Percentiles rank a stretch among this genome's conserved stretches.
These are phyloP conservation scores for Hippophae rhamnoides DNA, from an alignment of 306 rosid species.

Conservation along the genomic window DNA sequence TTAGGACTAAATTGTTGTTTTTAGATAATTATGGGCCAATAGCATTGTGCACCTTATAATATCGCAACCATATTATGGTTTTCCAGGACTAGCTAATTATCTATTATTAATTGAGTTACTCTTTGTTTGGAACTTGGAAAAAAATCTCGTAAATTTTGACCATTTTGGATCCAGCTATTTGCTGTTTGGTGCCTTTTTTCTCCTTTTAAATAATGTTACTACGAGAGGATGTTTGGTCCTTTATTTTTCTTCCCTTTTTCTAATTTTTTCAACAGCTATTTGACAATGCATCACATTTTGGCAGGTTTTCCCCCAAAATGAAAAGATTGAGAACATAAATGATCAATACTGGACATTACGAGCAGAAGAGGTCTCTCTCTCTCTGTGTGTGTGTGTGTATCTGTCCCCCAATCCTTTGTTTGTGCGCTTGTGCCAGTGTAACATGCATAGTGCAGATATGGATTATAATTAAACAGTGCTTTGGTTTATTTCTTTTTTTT, in stretches of 20 bases:
- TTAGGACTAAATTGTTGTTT: too few relatives aligned
- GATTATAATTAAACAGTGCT: conserved; percentile 14
- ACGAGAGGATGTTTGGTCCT: too few relatives aligned
- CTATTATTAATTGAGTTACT: too few relatives aligned
- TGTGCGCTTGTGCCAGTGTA: neutral
- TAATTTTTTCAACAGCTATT: conserved; percentile 5
- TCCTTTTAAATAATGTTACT: too few relatives aligned
- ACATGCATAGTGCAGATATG: neutral
- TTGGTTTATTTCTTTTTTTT: neutral
- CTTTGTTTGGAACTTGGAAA: too few relatives aligned
- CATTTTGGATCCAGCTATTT: too few relatives aligned
- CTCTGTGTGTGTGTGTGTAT: neutral
- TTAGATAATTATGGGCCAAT: too few relatives aligned
- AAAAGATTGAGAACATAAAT: conserved; percentile 76
- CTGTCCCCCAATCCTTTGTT: neutral
- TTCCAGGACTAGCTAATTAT: too few relatives aligned
- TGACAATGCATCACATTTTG: conserved; percentile 12
- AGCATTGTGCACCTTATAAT: too few relatives aligned
- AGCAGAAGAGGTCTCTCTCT: conserved; percentile 71
- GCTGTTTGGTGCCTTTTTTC: too few relatives aligned
- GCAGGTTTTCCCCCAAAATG: conserved; percentile 77
- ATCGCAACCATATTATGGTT: too few relatives aligned
- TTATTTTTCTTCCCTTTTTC: neutral
- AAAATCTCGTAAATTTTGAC: too few relatives aligned
- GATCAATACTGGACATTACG: conserved; percentile 94